A percentile compares a stretch with the other conserved stretches of the same genome.
phyloP scores from a whole-genome alignment of 768 basidiomycete genomes.

The Podaxis rugospora region DNA sequence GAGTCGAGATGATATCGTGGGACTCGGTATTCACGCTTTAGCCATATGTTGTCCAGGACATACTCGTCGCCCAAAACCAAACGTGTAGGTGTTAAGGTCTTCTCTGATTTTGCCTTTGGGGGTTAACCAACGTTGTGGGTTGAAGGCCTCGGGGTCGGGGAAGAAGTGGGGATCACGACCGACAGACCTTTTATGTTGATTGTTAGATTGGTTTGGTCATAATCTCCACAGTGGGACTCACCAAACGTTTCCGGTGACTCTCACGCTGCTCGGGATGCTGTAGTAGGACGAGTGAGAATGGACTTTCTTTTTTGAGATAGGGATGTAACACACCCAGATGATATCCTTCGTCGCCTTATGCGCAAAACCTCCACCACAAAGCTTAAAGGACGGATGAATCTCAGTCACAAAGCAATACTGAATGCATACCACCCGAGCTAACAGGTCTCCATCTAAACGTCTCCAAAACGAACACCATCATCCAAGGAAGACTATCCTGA shows the following conservation, averaged over 20 bases:
- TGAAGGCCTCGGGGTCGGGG: conserved; percentile 54
- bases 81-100: conserved; percentile 48
- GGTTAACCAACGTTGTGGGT: conserved; percentile 55
- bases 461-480: conserved; percentile 47
- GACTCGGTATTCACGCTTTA: conserved; percentile 24
- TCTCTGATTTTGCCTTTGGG: conserved; percentile 41
- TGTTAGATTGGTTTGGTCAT: neutral
- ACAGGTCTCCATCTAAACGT: conserved; percentile 50
- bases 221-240: conserved; percentile 15
- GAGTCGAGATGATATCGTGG: neutral
- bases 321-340: conserved; percentile 41
- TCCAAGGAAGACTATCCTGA: conserved; percentile 37
- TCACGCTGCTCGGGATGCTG: conserved; percentile 52
- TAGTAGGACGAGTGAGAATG: conserved; percentile 21
- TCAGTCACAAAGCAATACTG: neutral
- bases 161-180: conserved; percentile 55
- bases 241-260: conserved; percentile 61
- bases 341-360: conserved; percentile 66
- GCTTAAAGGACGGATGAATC: neutral
- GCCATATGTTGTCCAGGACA: conserved; percentile 67
- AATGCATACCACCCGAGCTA: conserved; percentile 35
- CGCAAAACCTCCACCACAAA: conserved; percentile 38
- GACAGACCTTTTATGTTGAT: conserved; percentile 39
- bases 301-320: neutral
- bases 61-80: conserved; percentile 56